Percentiles rank a stretch among this genome's conserved stretches.
Conservation (phyloP, 768 basidiomycete species). For the Fistulinella prunicolor region DNA sequence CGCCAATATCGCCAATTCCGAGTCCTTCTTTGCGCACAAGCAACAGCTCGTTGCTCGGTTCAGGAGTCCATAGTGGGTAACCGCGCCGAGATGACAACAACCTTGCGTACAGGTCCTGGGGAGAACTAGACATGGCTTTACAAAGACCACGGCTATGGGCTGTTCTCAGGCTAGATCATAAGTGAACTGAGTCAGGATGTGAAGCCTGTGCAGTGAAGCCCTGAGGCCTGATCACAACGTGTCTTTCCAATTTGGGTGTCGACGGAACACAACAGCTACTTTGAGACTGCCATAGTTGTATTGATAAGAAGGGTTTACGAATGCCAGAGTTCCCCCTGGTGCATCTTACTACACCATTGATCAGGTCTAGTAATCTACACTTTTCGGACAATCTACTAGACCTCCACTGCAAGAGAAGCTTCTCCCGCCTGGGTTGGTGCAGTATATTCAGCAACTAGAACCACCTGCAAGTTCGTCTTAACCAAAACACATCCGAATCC, state of each 20-base stretch:
- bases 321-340: slow-evolving; percentile 10
- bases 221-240: too few relatives aligned
- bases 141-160: neutral
- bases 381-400: slow-evolving; percentile 77
- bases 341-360: slow-evolving; percentile 5
- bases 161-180: neutral
- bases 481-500: slow-evolving; percentile 71
- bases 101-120: slow-evolving; percentile 13
- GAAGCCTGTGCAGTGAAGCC: too few relatives aligned
- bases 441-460: slow-evolving; percentile 75
- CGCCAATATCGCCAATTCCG: slow-evolving; percentile 33
- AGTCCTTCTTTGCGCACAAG: slow-evolving; percentile 24
- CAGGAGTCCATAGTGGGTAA: slow-evolving; percentile 31
- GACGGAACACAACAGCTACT: too few relatives aligned
- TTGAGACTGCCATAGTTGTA: too few relatives aligned
- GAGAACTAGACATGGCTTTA: slow-evolving; percentile 1
- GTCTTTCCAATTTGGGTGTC: too few relatives aligned
- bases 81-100: slow-evolving; percentile 19
- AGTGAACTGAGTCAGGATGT: too few relatives aligned
- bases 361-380: slow-evolving; percentile 49
- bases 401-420: slow-evolving; percentile 60
- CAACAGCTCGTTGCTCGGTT: slow-evolving; percentile 24
- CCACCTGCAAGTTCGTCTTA: slow-evolving; percentile 82
- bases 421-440: slow-evolving; percentile 66
- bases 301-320: too few relatives aligned